Conservation (phyloP, 2,329 filamentous ascomycete species). For the Macrophomina phaseolina region DNA sequence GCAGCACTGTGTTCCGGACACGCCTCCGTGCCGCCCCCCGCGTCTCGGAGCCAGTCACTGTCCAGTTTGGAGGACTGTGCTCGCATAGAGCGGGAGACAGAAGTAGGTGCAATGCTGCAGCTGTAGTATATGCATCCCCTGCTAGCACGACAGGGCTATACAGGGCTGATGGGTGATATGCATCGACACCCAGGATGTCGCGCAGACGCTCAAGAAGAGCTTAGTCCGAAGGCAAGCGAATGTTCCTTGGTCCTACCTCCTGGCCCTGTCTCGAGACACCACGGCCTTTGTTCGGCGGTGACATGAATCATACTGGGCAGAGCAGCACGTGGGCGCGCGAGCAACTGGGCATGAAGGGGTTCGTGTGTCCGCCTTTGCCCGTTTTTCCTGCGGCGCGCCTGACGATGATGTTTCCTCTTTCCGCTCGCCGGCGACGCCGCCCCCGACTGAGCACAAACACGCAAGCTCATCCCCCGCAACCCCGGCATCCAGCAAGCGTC, state of each 20-base stretch:
- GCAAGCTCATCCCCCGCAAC: slow-evolving; percentile 1
- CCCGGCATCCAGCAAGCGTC: not conserved
- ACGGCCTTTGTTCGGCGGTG: not conserved
- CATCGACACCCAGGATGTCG: not conserved
- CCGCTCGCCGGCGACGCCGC: not conserved
- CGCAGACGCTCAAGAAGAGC: not conserved
- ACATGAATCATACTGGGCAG: not conserved
- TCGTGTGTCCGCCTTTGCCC: not conserved
- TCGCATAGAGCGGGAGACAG: not conserved
- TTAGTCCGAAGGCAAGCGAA: not conserved
- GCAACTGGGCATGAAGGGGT: not conserved
- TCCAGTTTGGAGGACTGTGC: not conserved
- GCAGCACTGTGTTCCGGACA: not conserved
- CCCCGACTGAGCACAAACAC: not conserved
- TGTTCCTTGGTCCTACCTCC: not conserved
- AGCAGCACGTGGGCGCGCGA: not conserved
- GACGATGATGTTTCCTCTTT: not conserved
- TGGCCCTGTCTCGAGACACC: not conserved
- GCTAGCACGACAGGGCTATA: not conserved
- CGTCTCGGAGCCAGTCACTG: slow-evolving; percentile 15
- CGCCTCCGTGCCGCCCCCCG: not conserved
- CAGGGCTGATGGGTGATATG: not conserved
- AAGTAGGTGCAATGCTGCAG: not conserved
- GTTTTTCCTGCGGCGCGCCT: not conserved
- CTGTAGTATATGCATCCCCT: not conserved